A percentile compares a stretch with the other conserved stretches of the same genome.
phyloP scores from a whole-genome alignment of 2,329 filamentous ascomycete genomes.

The Colletotrichum tanaceti region DNA sequence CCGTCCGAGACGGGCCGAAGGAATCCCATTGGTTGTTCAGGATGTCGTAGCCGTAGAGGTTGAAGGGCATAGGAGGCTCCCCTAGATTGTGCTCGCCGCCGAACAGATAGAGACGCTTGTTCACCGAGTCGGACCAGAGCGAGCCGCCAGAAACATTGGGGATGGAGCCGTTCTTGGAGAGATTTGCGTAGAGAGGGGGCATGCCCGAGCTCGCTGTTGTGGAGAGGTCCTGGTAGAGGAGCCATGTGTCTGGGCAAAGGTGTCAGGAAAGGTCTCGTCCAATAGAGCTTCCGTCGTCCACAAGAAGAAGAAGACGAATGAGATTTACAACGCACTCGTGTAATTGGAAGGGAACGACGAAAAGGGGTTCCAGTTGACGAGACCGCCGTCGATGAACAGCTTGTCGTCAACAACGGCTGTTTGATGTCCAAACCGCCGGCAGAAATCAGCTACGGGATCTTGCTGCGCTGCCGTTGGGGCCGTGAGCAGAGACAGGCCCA shows the following conservation, averaged over 20 bases:
- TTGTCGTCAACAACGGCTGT: slow-evolving; percentile 68
- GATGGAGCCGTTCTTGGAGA: slow-evolving; percentile 69
- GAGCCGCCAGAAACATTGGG: slow-evolving; percentile 59
- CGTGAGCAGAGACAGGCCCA: slow-evolving; percentile 26
- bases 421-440: slow-evolving; percentile 68
- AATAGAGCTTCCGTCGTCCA: neutral
- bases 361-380: slow-evolving; percentile 65
- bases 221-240: slow-evolving; percentile 69
- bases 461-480: slow-evolving; percentile 49
- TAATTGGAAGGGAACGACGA: slow-evolving; percentile 62
- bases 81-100: slow-evolving; percentile 65
- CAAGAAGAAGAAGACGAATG: neutral
- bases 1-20: slow-evolving; percentile 52
- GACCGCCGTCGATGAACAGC: slow-evolving; percentile 72
- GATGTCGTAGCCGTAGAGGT: slow-evolving; percentile 69
- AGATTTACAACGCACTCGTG: slow-evolving; percentile 60
- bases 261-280: neutral
- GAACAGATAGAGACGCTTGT: slow-evolving; percentile 72
- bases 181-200: slow-evolving; percentile 66
- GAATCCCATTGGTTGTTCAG: slow-evolving; percentile 67
- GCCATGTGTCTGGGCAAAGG: slow-evolving; percentile 58
- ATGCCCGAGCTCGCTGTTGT: slow-evolving; percentile 55
- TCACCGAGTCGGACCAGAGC: slow-evolving; percentile 70
- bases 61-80: slow-evolving; percentile 57
- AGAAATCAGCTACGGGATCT: slow-evolving; percentile 66